Conservation (phyloP, 2,329 filamentous ascomycete genomes). For the Cercospora janseana region DNA sequence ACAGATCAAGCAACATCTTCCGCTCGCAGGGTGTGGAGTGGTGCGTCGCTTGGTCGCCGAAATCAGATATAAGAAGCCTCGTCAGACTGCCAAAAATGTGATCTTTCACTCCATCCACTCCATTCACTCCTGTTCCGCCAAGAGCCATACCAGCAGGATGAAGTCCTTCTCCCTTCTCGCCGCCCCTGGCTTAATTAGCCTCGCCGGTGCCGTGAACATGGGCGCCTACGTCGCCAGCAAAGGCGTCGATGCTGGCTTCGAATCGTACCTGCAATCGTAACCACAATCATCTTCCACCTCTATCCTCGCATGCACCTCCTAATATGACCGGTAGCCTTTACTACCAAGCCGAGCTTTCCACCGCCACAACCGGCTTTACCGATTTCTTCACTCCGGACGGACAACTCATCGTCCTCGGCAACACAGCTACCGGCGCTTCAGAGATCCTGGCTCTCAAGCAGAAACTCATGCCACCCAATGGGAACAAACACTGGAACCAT, state of each 20-base stretch:
- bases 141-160: neutral
- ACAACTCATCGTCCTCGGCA: slow-evolving; percentile 16
- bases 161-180: slow-evolving; percentile 3
- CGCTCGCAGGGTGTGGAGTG: too few species aligned
- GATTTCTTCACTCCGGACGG: slow-evolving; percentile 20
- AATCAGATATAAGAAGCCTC: too few species aligned
- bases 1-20: too few species aligned
- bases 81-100: too few species aligned
- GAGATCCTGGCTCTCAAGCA: slow-evolving; percentile 19
- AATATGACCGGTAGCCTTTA: slow-evolving; percentile 10
- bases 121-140: neutral
- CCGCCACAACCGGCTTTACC: slow-evolving; percentile 18
- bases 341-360: slow-evolving; percentile 13
- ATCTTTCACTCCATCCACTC: too few species aligned
- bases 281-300: too few species aligned
- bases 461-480: slow-evolving; percentile 12
- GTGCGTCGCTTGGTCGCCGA: too few species aligned
- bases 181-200: slow-evolving; percentile 7
- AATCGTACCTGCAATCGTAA: slow-evolving; percentile 4
- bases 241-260: slow-evolving; percentile 16
- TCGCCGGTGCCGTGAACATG: slow-evolving; percentile 11
- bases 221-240: slow-evolving; percentile 8
- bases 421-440: slow-evolving; percentile 12
- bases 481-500: slow-evolving; percentile 23
- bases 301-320: neutral